Evolutionary conservation across 306 rosid genomes (phyloP), one percentile per base, ranked within the genome.

Genomic region (Cicer judaicum): DNA sequence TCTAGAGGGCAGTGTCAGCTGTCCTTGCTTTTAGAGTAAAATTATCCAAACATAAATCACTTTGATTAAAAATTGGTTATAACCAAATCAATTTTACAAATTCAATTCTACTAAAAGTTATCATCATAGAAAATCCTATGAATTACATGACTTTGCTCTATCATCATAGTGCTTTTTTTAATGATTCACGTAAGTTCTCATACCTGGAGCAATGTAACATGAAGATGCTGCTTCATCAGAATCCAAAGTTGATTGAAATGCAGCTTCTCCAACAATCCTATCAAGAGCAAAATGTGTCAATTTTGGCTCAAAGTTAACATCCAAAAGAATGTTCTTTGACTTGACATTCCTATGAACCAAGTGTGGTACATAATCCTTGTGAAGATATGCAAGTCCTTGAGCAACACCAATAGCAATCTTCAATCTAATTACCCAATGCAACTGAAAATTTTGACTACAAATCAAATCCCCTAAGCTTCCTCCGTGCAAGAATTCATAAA

Each of bases 161-260:
- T 24, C 7, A n/a, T n/a, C n/a, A n/a, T n/a, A 39, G 39, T 56
- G 52, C 44, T 52, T 49, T 29, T 68, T 18, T n/a, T 49, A 24
- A 72, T 10, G 10, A 36, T 57, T 42, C 21, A 34, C 11, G 39
- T 29, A 49, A 63, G 46, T 75, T 47, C 43, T 80, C 53, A 50
- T 89, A 92, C 99, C 99, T 84, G 99, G 96, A 53, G 99, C 92
- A 71, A 74, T 87, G 77, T 90, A 94, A 77, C 99, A 92, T 4
- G 99, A 92, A 70, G 81, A 80, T 46, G 91, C 77, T 70, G 95
- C 87, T 84, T 88, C 97, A 83, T 88, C 97, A n/a, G 91, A 87
- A 73, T 85, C 89, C 73, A 92, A 47, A 14, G 84, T 87, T 52
- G 93, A 88, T 50, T 86, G 93, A 86, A 92, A 94, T 73, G 91